Percentiles rank a stretch among this genome's conserved stretches.
Evolutionary conservation across 2,329 filamentous ascomycete genomes (phyloP).

Genomic region (Tolypocladium album): DNA sequence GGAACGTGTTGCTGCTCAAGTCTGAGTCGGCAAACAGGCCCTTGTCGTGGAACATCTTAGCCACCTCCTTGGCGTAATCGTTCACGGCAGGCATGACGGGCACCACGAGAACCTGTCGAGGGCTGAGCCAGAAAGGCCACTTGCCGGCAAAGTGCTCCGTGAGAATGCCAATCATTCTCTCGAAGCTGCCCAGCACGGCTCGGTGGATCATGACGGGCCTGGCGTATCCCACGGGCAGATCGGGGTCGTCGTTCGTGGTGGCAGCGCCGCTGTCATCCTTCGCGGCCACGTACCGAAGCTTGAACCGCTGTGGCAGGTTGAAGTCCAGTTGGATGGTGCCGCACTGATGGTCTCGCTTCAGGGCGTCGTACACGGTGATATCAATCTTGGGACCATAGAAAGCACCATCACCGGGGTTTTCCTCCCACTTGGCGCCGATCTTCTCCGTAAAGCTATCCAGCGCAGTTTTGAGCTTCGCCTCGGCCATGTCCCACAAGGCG

Average conservation of each 20-base stretch:
- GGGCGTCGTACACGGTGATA: slow-evolving; percentile 82
- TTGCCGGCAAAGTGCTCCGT: slow-evolving; percentile 79
- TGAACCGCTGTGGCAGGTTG: slow-evolving; percentile 46
- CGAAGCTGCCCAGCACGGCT: slow-evolving; percentile 64
- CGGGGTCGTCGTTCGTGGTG: slow-evolving; percentile 32
- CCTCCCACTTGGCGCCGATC: slow-evolving; percentile 63
- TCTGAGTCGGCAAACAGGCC: slow-evolving; percentile 55
- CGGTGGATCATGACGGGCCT: slow-evolving; percentile 82
- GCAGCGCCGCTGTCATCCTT: slow-evolving; percentile 30
- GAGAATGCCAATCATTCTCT: slow-evolving; percentile 60
- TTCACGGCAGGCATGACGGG: slow-evolving; percentile 66
- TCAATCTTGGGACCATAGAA: slow-evolving; percentile 99
- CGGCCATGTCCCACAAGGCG: slow-evolving; percentile 81
- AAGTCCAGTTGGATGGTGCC: slow-evolving; percentile 93
- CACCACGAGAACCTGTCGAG: slow-evolving; percentile 57
- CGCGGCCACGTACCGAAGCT: slow-evolving; percentile 38
- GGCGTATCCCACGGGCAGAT: slow-evolving; percentile 58
- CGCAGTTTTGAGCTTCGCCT: slow-evolving; percentile 67
- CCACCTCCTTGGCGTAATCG: slow-evolving; percentile 67
- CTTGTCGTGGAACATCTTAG: slow-evolving; percentile 54
- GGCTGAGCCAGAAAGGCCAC: slow-evolving; percentile 84
- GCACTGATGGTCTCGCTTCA: slow-evolving; percentile 52
- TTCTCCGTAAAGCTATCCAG: slow-evolving; percentile 62
- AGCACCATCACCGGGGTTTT: slow-evolving; percentile 90
- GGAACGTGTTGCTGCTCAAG: slow-evolving; percentile 61